Conservation (phyloP, 306 rosid species). For the Sesbania bispinosa region DNA sequence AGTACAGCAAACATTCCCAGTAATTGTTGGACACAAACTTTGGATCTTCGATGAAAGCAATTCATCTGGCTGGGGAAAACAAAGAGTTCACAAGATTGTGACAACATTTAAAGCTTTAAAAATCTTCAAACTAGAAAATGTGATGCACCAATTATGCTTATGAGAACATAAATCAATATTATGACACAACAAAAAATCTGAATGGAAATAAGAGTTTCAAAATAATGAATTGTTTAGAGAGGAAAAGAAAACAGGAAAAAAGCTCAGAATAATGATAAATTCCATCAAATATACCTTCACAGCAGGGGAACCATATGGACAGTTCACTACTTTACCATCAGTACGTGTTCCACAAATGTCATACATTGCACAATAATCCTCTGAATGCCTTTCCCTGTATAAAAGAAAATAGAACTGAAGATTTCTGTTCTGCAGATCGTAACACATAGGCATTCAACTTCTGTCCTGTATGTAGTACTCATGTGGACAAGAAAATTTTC, state of each 20-base stretch:
- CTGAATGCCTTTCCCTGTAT: slow-evolving; percentile 62
- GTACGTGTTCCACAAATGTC: slow-evolving; percentile 78
- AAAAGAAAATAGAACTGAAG: background rate
- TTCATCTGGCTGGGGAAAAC: slow-evolving; percentile 79
- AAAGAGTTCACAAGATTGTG: slow-evolving; percentile 15
- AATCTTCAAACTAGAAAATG: slow-evolving; percentile 12
- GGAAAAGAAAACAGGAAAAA: background rate
- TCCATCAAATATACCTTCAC: slow-evolving; percentile 60
- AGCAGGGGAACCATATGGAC: slow-evolving; percentile 72
- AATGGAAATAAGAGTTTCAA: background rate
- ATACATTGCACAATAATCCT: slow-evolving; percentile 81
- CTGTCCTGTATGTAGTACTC: background rate
- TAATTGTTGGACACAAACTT: slow-evolving; percentile 92
- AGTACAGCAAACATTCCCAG: slow-evolving; percentile 91
- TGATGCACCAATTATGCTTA: slow-evolving; percentile 18
- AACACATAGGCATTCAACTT: background rate
- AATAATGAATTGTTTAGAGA: background rate
- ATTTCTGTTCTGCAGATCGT: background rate
- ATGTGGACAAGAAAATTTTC: background rate
- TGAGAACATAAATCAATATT: background rate
- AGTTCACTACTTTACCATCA: slow-evolving; percentile 82
- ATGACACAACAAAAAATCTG: background rate
- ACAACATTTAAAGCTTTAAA: slow-evolving; percentile 14
- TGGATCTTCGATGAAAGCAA: slow-evolving; percentile 93
- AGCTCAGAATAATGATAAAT: background rate